Conservation (phyloP, 169 alveolate species). For the Eimeria falciformis region DNA sequence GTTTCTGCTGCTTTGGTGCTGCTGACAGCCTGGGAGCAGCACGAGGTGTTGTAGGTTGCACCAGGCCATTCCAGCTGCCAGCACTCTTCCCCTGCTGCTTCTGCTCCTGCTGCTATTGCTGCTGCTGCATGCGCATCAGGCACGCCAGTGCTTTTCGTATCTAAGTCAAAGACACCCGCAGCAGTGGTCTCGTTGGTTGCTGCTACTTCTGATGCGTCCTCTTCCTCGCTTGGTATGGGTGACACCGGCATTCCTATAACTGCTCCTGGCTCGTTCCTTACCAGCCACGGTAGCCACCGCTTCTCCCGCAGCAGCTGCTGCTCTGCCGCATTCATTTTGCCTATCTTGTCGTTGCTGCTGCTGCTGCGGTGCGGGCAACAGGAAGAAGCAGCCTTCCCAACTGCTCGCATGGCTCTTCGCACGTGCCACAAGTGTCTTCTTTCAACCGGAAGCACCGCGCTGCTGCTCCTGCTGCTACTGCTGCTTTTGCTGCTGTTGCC, state of each 20-base stretch:
- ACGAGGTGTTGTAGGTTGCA: background rate
- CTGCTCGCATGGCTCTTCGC: background rate
- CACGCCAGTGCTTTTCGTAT: too few species aligned
- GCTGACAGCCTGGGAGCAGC: background rate
- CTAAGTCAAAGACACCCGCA: background rate
- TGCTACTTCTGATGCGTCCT: background rate
- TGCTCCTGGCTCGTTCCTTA: background rate
- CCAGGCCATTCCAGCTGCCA: background rate
- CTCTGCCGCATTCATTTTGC: constrained; percentile 14
- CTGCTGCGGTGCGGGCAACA: constrained; percentile 9
- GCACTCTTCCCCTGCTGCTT: background rate
- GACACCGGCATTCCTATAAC: background rate
- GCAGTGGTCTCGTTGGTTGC: background rate
- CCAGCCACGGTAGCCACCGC: constrained; percentile 49
- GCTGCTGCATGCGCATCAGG: background rate
- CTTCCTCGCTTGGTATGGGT: too few species aligned
- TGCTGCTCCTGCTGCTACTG: constrained; percentile 31
- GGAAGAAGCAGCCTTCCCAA: background rate
- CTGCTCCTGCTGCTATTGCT: constrained; percentile 27
- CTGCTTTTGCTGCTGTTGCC: background rate
- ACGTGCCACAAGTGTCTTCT: background rate
- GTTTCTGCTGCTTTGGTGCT: constrained; percentile 12
- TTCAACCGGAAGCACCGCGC: constrained; percentile 1
- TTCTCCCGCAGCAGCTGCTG: constrained; percentile 26
- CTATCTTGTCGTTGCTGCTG: background rate